Conservation (phyloP, 306 rosid species). For the Corylus avellana region DNA sequence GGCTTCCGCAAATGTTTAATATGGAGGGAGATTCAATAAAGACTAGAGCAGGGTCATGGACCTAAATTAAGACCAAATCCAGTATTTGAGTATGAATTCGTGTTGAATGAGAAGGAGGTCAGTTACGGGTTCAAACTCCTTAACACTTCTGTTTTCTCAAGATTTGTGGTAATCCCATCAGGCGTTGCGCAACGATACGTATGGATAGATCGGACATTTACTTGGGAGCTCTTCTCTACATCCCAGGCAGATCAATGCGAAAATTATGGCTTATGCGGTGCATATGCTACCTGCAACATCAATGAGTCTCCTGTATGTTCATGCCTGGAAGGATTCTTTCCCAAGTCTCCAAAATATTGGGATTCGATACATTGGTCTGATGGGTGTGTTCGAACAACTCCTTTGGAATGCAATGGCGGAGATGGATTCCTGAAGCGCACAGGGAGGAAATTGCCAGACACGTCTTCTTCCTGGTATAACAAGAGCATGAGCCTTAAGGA, state of each 20-base stretch:
- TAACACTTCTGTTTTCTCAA: constrained; percentile 14
- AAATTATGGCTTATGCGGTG: constrained; percentile 29
- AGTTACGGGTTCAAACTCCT: neutral
- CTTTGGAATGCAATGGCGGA: constrained; percentile 16
- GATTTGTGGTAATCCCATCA: constrained; percentile 3
- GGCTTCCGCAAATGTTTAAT: neutral
- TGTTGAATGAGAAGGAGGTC: constrained; percentile 20
- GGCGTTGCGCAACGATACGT: constrained; percentile 18
- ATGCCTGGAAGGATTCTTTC: constrained; percentile 26
- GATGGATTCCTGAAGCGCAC: constrained; percentile 13
- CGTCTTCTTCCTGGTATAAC: constrained; percentile 38
- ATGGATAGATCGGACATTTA: constrained; percentile 18
- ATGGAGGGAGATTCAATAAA: neutral
- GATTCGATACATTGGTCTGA: constrained; percentile 17
- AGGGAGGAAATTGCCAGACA: constrained; percentile 28
- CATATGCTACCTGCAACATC: constrained; percentile 22
- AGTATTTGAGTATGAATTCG: neutral
- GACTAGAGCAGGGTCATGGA: neutral
- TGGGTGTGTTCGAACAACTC: constrained; percentile 40
- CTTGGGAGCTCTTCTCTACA: constrained; percentile 12
- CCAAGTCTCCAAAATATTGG: neutral
- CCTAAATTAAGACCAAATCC: neutral
- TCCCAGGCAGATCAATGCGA: constrained; percentile 23
- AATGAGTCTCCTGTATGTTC: constrained; percentile 13
- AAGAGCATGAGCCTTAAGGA: constrained; percentile 15